Evolutionary conservation across 441 rosid species (phyloP), one percentile per base, ranked within the genome.

Genomic region (Populus hybrid): DNA sequence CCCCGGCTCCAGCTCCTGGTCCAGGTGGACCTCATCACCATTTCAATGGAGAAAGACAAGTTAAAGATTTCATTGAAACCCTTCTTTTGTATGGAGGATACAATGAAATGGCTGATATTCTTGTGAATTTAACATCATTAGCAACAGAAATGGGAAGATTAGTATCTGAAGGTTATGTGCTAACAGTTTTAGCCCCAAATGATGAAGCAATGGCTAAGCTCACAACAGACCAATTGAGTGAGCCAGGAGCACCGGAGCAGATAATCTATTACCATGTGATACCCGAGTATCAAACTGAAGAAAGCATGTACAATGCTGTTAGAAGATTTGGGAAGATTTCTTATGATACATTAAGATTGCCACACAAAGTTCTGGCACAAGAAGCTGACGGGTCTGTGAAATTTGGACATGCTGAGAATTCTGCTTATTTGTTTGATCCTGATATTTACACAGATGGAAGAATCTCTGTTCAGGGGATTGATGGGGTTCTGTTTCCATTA

Each of bases 301-400:
- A 95, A 89, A 95, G 99, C 53, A 95, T 95, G 98, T 95, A 95
- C 75, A 95, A 95, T 79, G 89, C 98, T 42, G 99, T 92, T 20
- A 63, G 98, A 86, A 84, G 99, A 80, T 94, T 94, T 50, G 98
- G 98, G 77, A 95, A 95, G 65, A 91, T 94, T 20, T 84, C 81
- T 40, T 95, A 88, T 6, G 98, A 95, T 8, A 92, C 99, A 12
- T 78, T 95, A 82, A 85, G 97, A 79, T 79, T 93, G 84, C 98
- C 98, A 30, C 93, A 92, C 64, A 95, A 92, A 87, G 92, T 95
- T 38, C 82, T 84, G 32, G 98, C 99, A 1, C 87, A 87, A 75
- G 99, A 95, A 83, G 97, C 98, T 71, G 98, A 95, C 78, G 99
- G 99, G 67, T 93, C 99, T 65, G 99, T 95, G 66, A 92, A 88